A percentile compares a stretch with the other conserved stretches of the same genome.
phyloP scores from a whole-genome alignment of 371 early-diverging fungal genomes.

The Syncephalastrum sp. region DNA sequence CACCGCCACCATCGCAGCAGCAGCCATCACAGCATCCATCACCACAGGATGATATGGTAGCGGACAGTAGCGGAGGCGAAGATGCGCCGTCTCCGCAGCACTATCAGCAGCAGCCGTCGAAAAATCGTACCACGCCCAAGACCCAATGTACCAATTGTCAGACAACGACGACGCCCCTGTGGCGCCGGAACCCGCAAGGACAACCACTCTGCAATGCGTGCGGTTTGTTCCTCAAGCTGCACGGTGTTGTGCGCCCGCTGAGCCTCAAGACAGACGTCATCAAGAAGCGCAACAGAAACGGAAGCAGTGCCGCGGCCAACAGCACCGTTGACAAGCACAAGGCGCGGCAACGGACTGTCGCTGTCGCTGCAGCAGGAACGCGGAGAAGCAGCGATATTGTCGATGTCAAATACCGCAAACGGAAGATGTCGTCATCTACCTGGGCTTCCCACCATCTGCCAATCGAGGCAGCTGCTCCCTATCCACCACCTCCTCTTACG shows the following conservation, averaged over 20 bases:
- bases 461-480: too few species aligned
- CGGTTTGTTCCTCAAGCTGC: conserved; percentile 29
- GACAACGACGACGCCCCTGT: conserved; percentile 28
- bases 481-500: neutral
- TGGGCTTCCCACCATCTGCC: conserved; percentile 1
- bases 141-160: conserved; percentile 30
- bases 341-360: neutral
- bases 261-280: conserved; percentile 30
- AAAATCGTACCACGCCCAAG: conserved; percentile 1
- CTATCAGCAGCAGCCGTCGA: neutral
- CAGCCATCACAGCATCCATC: neutral
- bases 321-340: neutral
- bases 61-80: neutral
- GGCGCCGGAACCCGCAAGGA: conserved; percentile 27
- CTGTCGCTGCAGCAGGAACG: conserved; percentile 2
- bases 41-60: neutral
- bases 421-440: conserved; percentile 1
- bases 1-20: neutral
- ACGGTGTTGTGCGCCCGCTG: conserved; percentile 31
- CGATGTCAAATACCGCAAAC: neutral
- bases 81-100: neutral
- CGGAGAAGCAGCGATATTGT: conserved; percentile 2
- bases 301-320: conserved; percentile 11
- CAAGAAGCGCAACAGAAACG: conserved; percentile 30
- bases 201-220: conserved; percentile 33